These are phyloP conservation scores for Trichoderma asperellum DNA, from an alignment of 2,329 filamentous ascomycete species.

Conservation along the genomic window DNA sequence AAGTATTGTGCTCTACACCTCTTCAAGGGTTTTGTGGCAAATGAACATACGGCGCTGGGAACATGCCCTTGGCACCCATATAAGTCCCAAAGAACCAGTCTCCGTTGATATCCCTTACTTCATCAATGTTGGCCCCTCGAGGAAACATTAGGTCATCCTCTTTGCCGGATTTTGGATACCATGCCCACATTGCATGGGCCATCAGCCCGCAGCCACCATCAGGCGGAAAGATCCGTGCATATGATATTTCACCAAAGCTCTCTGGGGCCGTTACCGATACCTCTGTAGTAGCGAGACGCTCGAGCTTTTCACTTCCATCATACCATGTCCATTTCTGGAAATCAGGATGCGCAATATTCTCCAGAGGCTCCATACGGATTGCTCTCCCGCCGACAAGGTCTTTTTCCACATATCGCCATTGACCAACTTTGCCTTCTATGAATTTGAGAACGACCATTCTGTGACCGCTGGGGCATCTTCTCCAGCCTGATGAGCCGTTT, in stretches of 20 bases:
- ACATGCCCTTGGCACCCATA: conserved; percentile 77
- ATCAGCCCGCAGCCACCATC: conserved; percentile 72
- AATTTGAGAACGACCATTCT: conserved; percentile 84
- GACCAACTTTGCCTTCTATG: conserved; percentile 67
- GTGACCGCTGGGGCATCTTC: conserved; percentile 78
- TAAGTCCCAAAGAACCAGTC: conserved; percentile 91
- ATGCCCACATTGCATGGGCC: conserved; percentile 72
- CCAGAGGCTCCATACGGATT: conserved; percentile 62
- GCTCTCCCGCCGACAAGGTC: conserved; percentile 79
- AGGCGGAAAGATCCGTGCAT: conserved; percentile 62
- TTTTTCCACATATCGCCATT: conserved; percentile 67
- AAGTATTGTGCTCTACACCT: neutral
- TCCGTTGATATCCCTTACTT: conserved; percentile 84
- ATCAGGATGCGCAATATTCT: conserved; percentile 41
- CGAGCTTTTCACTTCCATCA: conserved; percentile 44
- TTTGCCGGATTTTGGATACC: conserved; percentile 68
- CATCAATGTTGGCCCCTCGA: conserved; percentile 76
- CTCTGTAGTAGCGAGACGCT: conserved; percentile 56
- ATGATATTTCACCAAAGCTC: conserved; percentile 36
- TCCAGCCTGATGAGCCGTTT: conserved; percentile 81
- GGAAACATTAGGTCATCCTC: conserved; percentile 84
- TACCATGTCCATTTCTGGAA: conserved; percentile 60
- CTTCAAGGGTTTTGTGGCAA: conserved; percentile 37
- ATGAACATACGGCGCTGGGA: conserved; percentile 77
- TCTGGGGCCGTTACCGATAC: conserved; percentile 51